Conservation (phyloP, 257 asterid species). For the Lavandula angustifolia region DNA sequence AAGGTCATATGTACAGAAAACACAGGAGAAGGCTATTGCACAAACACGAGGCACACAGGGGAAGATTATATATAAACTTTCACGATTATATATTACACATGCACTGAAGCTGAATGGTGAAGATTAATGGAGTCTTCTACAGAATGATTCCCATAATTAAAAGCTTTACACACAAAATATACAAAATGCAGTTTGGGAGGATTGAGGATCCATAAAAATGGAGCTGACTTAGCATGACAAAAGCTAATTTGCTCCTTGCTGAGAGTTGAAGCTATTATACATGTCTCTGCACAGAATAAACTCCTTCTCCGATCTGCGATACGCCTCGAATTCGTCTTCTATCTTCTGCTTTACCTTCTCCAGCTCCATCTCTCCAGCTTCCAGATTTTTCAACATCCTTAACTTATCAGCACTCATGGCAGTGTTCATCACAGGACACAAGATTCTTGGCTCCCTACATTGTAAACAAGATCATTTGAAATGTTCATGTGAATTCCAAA, state of each 20-base stretch:
- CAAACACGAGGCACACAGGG: no score
- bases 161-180: no score
- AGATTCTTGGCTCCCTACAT: conserved; percentile 47
- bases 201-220: not conserved
- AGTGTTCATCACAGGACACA: conserved; percentile 47
- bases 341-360: not conserved
- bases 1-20: no score
- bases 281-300: not conserved
- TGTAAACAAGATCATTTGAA: not conserved
- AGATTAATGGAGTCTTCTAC: no score
- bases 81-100: no score
- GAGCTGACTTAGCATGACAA: not conserved
- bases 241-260: not conserved
- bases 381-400: conserved; percentile 6
- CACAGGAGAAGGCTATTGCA: no score
- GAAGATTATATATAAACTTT: no score
- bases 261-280: conserved; percentile 23
- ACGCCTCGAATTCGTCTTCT: not conserved
- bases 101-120: no score
- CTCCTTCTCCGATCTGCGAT: not conserved
- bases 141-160: no score
- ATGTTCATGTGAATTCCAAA: no score
- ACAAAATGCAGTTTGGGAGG: not conserved
- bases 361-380: conserved; percentile 19
- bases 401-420: not conserved